Base-by-base conservation (phyloP, 2,329 filamentous ascomycete species). In the Beauveria australis region DNA sequence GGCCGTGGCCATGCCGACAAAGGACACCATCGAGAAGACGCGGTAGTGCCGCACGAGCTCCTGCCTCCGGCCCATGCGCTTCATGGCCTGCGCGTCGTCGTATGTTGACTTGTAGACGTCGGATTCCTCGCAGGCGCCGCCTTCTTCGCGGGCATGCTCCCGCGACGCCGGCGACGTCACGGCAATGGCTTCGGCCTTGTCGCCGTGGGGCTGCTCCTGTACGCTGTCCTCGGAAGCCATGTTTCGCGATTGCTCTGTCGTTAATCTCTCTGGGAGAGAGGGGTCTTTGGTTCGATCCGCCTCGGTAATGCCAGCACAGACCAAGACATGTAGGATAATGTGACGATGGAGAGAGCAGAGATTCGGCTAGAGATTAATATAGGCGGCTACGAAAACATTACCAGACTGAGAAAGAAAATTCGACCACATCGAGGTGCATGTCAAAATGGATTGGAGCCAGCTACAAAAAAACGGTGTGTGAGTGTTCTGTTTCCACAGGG, bases 11-110 rank as follows among this genome's bases (percentile, higher is more conserved):
- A 61, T 61, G 43, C 51, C 59, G 22, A 61, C 46, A 44, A 61
- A 61, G 30, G 59, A 61, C 14, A 61, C 59, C 59, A 61, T 61
- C n/a, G 59, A 61, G 44, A 61, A 61, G 43, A 61, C 30, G 44
- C 59, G 59, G 46, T 61, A 61, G 52, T 61, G 59, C 18, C 59
- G 51, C 16, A 61, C 43, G 41, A 61, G 59, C 51, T 61, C 51
- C 52, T 55, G 59, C 9, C 49, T 54, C 5, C 59, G 51, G 24
- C 59, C 59, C 59, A 61, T 61, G 19, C 59, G 59, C 41, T 33
- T 48, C 59, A 61, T 61, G 18, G 51, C 52, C 19, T 43, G 30
- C 33, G 51, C 33, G 14, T 61, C 59, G 9, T 48, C 43, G 24
- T 22, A 55, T 3, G 59, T 61, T 33, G 59, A 61, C 51, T 61